Conservation (phyloP, 2,329 filamentous ascomycete genomes). For the Aspergillus persii region DNA sequence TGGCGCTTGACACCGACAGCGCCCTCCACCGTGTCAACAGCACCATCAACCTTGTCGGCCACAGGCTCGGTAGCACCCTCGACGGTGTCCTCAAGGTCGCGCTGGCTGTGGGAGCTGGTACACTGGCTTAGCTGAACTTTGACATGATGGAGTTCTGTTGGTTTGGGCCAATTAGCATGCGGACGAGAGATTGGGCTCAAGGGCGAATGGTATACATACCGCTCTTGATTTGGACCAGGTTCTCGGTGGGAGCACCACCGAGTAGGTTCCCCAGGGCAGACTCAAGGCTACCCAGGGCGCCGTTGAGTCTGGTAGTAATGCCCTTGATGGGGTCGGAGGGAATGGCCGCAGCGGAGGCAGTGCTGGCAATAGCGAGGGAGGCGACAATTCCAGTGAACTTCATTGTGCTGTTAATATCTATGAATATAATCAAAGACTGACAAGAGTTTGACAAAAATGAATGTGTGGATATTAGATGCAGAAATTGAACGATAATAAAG, state of each 20-base stretch:
- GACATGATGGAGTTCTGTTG: slow-evolving; percentile 12
- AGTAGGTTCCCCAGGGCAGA: slow-evolving; percentile 13
- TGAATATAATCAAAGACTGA: slow-evolving; percentile 10
- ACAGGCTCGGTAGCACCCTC: background rate
- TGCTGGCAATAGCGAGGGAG: slow-evolving; percentile 31
- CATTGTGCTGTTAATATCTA: slow-evolving; percentile 29
- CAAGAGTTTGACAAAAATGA: slow-evolving; percentile 18
- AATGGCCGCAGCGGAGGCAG: slow-evolving; percentile 29
- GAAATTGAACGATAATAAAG: slow-evolving; percentile 24
- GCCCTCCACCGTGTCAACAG: slow-evolving; percentile 14
- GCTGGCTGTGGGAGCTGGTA: slow-evolving; percentile 4
- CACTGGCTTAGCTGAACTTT: slow-evolving; percentile 14
- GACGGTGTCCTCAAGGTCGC: slow-evolving; percentile 5
- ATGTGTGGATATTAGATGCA: slow-evolving; percentile 7
- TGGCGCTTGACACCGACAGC: slow-evolving; percentile 1
- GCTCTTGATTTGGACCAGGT: slow-evolving; percentile 10
- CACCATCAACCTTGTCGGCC: background rate
- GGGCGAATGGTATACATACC: slow-evolving; percentile 1
- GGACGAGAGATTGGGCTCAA: background rate
- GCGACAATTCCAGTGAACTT: slow-evolving; percentile 36
- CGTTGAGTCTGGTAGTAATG: slow-evolving; percentile 13
- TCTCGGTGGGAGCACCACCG: slow-evolving; percentile 1
- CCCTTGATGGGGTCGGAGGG: slow-evolving; percentile 17
- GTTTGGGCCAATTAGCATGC: background rate
- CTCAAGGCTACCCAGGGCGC: slow-evolving; percentile 18